These are phyloP conservation scores for Chloroidium sp. DNA, from an alignment of 163 green algal genomes.

Conservation along the genomic window DNA sequence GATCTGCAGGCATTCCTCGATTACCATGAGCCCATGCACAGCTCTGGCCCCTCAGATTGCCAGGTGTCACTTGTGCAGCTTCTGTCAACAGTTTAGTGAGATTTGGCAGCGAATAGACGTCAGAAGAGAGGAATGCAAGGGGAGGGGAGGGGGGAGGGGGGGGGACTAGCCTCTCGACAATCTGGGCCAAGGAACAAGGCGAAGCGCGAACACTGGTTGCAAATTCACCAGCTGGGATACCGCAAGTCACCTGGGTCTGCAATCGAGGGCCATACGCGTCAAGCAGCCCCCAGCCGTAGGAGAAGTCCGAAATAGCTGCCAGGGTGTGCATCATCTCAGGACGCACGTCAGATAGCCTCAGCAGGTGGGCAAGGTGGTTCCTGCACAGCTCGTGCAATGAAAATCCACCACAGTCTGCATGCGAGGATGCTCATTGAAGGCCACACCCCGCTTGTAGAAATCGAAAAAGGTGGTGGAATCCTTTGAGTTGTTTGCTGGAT, in stretches of 20 bases:
- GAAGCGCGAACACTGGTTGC: too few species aligned
- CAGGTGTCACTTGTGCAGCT: background rate
- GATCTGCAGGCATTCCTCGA: slow-evolving; percentile 6
- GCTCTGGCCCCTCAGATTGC: background rate
- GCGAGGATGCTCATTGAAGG: too few species aligned
- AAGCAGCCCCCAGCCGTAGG: slow-evolving; percentile 15
- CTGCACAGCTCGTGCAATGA: too few species aligned
- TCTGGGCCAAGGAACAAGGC: background rate
- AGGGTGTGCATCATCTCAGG: slow-evolving; percentile 10
- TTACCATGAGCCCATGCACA: background rate
- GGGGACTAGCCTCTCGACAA: too few species aligned
- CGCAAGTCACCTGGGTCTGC: slow-evolving; percentile 4
- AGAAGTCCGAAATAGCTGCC: slow-evolving; percentile 10
- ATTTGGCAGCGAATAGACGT: background rate
- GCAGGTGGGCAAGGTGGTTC: background rate
- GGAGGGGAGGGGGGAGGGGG: background rate
- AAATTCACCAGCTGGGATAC: too few species aligned
- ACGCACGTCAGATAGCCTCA: slow-evolving; percentile 8
- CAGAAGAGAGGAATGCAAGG: background rate
- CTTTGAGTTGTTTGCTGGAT: too few species aligned
- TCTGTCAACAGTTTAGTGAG: background rate
- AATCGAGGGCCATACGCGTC: slow-evolving; percentile 6
- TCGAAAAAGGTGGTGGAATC: too few species aligned
- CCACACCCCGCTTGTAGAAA: too few species aligned
- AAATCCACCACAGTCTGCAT: too few species aligned